Evolutionary conservation across 768 basidiomycete species (phyloP).

Genomic region (Omphalotus guepiniiformis): DNA sequence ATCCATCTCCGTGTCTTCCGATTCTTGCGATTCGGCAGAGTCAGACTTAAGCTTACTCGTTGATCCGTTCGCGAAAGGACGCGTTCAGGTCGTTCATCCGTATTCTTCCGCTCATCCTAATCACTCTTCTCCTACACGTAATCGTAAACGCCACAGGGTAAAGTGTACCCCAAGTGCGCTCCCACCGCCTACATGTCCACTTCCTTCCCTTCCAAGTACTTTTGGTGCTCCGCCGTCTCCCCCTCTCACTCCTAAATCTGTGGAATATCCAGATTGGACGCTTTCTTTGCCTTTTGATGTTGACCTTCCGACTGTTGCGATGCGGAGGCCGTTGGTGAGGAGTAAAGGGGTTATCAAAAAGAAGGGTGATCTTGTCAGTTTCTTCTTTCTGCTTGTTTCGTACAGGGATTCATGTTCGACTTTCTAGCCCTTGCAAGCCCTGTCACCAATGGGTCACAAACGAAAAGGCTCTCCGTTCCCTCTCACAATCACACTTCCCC

Average conservation of each 20-base stretch:
- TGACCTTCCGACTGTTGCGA: background rate
- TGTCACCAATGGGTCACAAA: slow-evolving; percentile 7
- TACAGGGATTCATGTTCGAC: background rate
- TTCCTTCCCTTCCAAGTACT: background rate
- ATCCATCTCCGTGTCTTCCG: background rate
- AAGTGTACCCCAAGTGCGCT: background rate
- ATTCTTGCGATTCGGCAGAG: background rate
- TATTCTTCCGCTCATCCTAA: background rate
- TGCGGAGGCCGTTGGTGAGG: background rate
- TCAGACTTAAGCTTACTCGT: no score
- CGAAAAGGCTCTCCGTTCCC: slow-evolving; percentile 5
- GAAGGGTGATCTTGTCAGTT: background rate
- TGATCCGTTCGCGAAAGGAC: slow-evolving; percentile 7
- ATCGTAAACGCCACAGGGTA: background rate
- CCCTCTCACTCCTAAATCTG: background rate
- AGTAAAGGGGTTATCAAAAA: background rate
- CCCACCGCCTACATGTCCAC: slow-evolving; percentile 1
- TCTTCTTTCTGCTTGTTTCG: background rate
- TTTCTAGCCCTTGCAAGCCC: background rate
- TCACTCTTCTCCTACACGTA: background rate
- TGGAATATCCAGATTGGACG: background rate
- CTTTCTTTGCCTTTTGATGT: background rate
- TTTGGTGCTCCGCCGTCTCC: slow-evolving; percentile 1
- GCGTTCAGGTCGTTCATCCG: slow-evolving; percentile 3
- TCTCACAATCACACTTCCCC: background rate